Evolutionary conservation across 1,284 basidiomycete species (phyloP).

Genomic region (Caloboletus firmus): DNA sequence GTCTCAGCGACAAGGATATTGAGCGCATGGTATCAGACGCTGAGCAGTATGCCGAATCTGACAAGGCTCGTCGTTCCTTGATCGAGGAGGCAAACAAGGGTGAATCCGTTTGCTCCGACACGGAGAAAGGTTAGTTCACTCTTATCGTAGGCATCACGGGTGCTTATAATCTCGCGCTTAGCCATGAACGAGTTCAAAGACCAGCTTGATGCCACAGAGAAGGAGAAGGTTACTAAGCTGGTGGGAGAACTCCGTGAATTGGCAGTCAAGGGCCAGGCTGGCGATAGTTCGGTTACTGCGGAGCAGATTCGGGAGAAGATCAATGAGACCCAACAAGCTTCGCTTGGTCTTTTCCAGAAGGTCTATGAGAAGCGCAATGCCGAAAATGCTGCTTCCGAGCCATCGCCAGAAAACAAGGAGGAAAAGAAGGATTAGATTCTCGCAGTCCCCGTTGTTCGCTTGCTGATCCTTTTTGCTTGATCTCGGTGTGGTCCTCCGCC

Average conservation of each 20-base stretch:
- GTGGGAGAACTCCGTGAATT: constrained; percentile 88
- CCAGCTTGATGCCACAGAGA: constrained; percentile 89
- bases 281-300: constrained; percentile 79
- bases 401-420: constrained; percentile 50
- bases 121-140: constrained; percentile 79
- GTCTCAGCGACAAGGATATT: constrained; percentile 95
- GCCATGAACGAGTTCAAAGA: constrained; percentile 98
- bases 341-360: constrained; percentile 97
- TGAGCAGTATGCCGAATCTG: constrained; percentile 89
- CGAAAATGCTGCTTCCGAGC: constrained; percentile 56
- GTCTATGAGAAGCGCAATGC: constrained; percentile 91
- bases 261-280: constrained; percentile 86
- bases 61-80: constrained; percentile 84
- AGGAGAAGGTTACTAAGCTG: constrained; percentile 89
- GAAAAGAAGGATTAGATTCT: constrained; percentile 71
- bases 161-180: constrained; percentile 32
- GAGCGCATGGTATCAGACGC: constrained; percentile 96
- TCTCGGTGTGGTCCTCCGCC: constrained; percentile 18
- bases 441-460: not conserved
- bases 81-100: constrained; percentile 99
- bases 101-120: constrained; percentile 92
- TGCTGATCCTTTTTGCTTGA: constrained; percentile 4
- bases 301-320: constrained; percentile 93
- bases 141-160: not conserved
- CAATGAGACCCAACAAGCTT: constrained; percentile 94